Conservation (phyloP, 2,329 filamentous ascomycete species). For the Aureobasidium sp. region DNA sequence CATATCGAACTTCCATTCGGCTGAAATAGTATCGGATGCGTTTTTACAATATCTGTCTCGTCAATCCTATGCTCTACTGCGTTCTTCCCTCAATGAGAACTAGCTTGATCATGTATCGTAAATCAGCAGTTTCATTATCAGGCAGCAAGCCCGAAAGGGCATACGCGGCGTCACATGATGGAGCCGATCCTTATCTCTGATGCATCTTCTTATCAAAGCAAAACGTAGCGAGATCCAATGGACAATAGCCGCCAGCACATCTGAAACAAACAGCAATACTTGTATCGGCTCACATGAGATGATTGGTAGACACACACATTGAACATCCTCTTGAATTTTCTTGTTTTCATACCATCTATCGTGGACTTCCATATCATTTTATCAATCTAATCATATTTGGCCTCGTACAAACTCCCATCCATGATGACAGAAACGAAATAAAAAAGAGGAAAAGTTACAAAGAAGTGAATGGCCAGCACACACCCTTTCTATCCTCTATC, state of each 20-base stretch:
- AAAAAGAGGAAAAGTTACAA: no score
- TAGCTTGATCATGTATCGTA: background rate
- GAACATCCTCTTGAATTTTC: background rate
- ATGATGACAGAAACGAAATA: background rate
- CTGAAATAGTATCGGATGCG: background rate
- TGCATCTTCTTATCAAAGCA: background rate
- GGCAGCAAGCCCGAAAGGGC: background rate
- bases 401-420: background rate
- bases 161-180: conserved; percentile 11
- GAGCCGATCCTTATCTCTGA: background rate
- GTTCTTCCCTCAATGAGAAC: no score
- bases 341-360: background rate
- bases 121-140: background rate
- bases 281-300: no score
- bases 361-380: background rate
- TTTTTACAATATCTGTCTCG: background rate
- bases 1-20: background rate
- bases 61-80: background rate
- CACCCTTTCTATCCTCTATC: background rate
- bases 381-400: background rate
- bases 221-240: background rate
- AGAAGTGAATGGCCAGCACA: conserved; percentile 3
- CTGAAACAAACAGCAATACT: background rate
- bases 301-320: background rate
- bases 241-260: background rate